Percentiles rank a stretch among this genome's conserved stretches.
Conservation (phyloP, 495 filamentous ascomycete species). For the Halenospora varia region DNA sequence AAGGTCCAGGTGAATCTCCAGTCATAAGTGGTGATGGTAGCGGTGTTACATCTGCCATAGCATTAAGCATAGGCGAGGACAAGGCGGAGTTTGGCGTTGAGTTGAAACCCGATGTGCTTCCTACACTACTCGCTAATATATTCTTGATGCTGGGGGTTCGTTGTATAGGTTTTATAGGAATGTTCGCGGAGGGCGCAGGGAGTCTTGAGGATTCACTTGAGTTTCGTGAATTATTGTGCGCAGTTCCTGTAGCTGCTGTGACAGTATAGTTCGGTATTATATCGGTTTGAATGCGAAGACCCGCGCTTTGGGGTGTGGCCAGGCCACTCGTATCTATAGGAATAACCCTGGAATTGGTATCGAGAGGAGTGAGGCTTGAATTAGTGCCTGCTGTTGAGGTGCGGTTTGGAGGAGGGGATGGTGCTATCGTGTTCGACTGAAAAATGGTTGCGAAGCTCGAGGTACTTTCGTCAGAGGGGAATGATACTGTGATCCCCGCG, state of each 20-base stretch:
- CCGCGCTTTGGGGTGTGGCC: constrained; percentile 27
- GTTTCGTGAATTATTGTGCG: constrained; percentile 17
- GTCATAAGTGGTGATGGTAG: constrained; percentile 82
- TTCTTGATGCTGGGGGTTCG: constrained; percentile 47
- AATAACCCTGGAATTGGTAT: constrained; percentile 11
- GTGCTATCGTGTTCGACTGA: constrained; percentile 22
- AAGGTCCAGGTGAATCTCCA: constrained; percentile 67
- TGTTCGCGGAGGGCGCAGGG: constrained; percentile 26
- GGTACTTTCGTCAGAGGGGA: constrained; percentile 1
- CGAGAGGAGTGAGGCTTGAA: constrained; percentile 4
- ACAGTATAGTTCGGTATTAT: constrained; percentile 24
- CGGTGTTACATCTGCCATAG: constrained; percentile 88
- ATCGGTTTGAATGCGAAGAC: constrained; percentile 33
- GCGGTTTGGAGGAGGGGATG: constrained; percentile 15
- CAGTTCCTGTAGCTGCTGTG: constrained; percentile 20
- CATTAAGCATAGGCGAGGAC: constrained; percentile 70
- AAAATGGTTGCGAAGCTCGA: constrained; percentile 7
- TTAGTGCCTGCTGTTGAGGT: not conserved
- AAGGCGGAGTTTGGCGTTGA: constrained; percentile 51
- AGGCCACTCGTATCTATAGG: constrained; percentile 6
- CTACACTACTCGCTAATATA: constrained; percentile 40
- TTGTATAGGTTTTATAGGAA: constrained; percentile 41
- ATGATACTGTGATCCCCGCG: constrained; percentile 5
- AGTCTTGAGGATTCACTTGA: constrained; percentile 33
- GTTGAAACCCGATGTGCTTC: constrained; percentile 41